A percentile compares a stretch with the other conserved stretches of the same genome.
These are phyloP conservation scores for Exophiala bonariae DNA, from an alignment of 2,329 filamentous ascomycete species.

Conservation along the genomic window DNA sequence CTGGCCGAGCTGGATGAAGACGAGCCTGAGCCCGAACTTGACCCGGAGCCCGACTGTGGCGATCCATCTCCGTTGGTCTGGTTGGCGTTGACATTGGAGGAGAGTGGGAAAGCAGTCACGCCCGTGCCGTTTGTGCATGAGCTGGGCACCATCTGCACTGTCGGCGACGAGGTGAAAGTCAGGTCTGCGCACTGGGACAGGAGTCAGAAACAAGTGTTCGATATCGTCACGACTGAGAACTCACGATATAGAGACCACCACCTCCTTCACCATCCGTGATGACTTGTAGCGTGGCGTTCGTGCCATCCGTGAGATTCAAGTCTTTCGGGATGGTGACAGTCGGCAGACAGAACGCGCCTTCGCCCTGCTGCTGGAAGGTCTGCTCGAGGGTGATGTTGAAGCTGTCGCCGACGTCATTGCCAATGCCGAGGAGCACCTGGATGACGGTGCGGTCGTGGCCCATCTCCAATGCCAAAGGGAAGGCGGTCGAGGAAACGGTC, in stretches of 20 bases:
- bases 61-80: conserved; percentile 37
- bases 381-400: conserved; percentile 70
- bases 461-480: conserved; percentile 53
- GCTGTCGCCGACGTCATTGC: conserved; percentile 54
- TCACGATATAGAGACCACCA: conserved; percentile 66
- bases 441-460: conserved; percentile 54
- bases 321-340: conserved; percentile 42
- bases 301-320: conserved; percentile 56
- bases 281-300: conserved; percentile 67
- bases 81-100: conserved; percentile 51
- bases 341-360: conserved; percentile 67
- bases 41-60: conserved; percentile 30
- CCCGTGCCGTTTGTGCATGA: conserved; percentile 61
- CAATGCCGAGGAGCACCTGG: conserved; percentile 55
- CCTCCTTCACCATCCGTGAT: conserved; percentile 61
- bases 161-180: conserved; percentile 10
- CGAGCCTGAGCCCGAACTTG: conserved; percentile 5
- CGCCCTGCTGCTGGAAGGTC: conserved; percentile 59
- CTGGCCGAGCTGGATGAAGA: conserved; percentile 7
- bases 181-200: conserved; percentile 14
- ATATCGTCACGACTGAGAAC: conserved; percentile 44
- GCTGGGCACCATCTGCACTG: conserved; percentile 33
- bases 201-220: conserved; percentile 32
- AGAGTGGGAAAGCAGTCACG: conserved; percentile 49
- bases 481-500: conserved; percentile 47